Conservation (phyloP, 73 alveolate genomes). For the Stentor roeselii region DNA sequence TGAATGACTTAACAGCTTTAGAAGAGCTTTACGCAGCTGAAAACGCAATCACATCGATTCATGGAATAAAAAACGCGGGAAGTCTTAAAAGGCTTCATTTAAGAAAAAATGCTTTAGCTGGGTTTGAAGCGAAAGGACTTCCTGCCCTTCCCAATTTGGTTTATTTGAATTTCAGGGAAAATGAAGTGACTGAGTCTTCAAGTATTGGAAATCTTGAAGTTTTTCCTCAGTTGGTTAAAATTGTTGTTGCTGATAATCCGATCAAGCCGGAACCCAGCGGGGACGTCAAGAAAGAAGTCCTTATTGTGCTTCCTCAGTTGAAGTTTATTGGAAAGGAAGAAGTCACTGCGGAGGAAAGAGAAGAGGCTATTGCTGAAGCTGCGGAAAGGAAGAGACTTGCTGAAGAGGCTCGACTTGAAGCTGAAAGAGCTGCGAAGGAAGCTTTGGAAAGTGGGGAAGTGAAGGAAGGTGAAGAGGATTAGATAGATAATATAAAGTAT, state of each 20-base stretch:
- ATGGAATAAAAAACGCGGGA: conserved; percentile 45
- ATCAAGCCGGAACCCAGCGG: conserved; percentile 53
- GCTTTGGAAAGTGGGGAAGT: conserved; percentile 29
- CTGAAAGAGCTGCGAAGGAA: conserved; percentile 39
- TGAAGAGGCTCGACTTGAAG: conserved; percentile 40
- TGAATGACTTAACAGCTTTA: conserved; percentile 42
- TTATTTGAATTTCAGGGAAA: conserved; percentile 64
- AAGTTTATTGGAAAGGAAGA: conserved; percentile 50
- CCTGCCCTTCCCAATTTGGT: conserved; percentile 54
- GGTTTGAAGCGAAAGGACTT: conserved; percentile 32
- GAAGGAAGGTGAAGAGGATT: not conserved
- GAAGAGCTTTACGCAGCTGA: conserved; percentile 71
- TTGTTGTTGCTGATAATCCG: conserved; percentile 56
- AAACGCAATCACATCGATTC: conserved; percentile 52
- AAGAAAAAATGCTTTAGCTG: conserved; percentile 48
- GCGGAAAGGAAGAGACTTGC: conserved; percentile 48
- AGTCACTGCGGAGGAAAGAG: conserved; percentile 53
- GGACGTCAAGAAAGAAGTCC: conserved; percentile 62
- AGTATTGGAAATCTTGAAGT: conserved; percentile 41
- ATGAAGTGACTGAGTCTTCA: conserved; percentile 47
- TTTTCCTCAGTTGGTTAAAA: conserved; percentile 51
- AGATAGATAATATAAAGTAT: too few relatives aligned
- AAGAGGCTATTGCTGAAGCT: conserved; percentile 59
- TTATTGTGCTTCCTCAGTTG: conserved; percentile 51
- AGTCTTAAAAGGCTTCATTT: conserved; percentile 54